Evolutionary conservation across 192 early-diverging fungal genomes (phyloP), one percentile per base, ranked within the genome.

Genomic region (Entomortierella parvispora): DNA sequence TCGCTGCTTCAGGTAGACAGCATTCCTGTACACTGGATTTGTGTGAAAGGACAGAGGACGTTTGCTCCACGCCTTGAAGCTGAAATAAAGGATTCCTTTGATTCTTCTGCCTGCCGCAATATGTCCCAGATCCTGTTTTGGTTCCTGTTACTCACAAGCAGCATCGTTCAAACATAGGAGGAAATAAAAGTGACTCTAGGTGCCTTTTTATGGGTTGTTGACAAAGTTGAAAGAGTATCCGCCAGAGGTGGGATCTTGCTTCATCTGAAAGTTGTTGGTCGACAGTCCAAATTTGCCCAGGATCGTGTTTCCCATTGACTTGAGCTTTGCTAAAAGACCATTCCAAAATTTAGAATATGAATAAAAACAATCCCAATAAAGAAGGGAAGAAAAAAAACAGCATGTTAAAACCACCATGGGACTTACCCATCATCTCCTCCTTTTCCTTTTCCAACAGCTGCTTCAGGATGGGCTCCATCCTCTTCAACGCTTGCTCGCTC

Each of bases 281-380:
- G 90, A 91, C 45, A 94, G 53, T 14, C 92, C 92, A 70, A 94
- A 89, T 20, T 84, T 88, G n/a, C 92, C 92, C 26, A 94, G 67
- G 14, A 94, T 54, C 9, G 81, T 82, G 50, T 94, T 92, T 1
- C 92, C 92, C 37, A 94, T 69, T 31, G 88, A 83, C 66, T 94
- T 94, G 12, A 94, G 79, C 65, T 94, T 91, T 51, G 49, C 74
- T 77, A 57, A 8, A 0, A 0, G 9, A 28, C 17, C 49, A 50
- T 50, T 2, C 25, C 49, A 37, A 2, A 17, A 23, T 22, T 5
- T 26, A 37, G 0, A 15, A 23, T 12, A 40, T 37, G 40, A 12
- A 40, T 26, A 5, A 57, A 49, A 22, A 20, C 15, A 31, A 18
- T 29, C 9, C 50, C 20, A 42, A 11, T 1, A 45, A 11, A 11